Conservation (phyloP, 352 stramenopile species). For the Globisporangium splendens region DNA sequence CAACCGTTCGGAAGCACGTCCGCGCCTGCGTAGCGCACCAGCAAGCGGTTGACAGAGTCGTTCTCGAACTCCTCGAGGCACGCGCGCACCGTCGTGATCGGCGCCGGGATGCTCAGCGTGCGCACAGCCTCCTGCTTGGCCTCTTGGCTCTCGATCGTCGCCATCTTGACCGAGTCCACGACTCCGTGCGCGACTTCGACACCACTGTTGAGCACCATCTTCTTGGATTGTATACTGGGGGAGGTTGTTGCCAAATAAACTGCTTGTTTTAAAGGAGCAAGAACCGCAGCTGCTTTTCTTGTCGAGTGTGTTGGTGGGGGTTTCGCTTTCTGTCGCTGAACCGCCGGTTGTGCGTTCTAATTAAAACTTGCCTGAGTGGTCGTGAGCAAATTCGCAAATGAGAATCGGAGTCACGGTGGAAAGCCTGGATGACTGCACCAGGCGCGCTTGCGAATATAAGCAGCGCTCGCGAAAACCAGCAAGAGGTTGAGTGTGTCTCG, state of each 20-base stretch:
- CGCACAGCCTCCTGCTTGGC: conserved; percentile 31
- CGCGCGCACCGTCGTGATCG: conserved; percentile 42
- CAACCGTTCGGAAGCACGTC: conserved; percentile 67
- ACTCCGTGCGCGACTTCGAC: conserved; percentile 43
- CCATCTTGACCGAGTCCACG: conserved; percentile 31
- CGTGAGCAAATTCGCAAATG: conserved; percentile 13
- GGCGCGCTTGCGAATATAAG: no score
- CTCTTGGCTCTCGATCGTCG: conserved; percentile 26
- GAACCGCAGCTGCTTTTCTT: no score
- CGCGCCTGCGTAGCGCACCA: conserved; percentile 49
- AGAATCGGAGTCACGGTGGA: neutral
- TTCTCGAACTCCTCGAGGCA: conserved; percentile 52
- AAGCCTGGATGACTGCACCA: no score
- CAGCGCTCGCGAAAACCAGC: no score
- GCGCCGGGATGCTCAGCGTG: conserved; percentile 45
- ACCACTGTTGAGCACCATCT: conserved; percentile 49
- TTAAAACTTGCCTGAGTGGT: conserved; percentile 2
- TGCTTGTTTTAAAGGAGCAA: neutral
- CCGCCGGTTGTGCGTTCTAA: neutral
- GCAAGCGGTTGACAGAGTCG: conserved; percentile 47
- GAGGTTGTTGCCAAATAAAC: neutral
- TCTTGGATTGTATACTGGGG: no score
- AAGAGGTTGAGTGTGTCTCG: no score
- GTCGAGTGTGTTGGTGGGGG: no score
- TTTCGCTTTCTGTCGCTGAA: no score